Evolutionary conservation across 2,329 filamentous ascomycete genomes (phyloP), one percentile per base, ranked within the genome.

Genomic region (Elsinoe ampelina): DNA sequence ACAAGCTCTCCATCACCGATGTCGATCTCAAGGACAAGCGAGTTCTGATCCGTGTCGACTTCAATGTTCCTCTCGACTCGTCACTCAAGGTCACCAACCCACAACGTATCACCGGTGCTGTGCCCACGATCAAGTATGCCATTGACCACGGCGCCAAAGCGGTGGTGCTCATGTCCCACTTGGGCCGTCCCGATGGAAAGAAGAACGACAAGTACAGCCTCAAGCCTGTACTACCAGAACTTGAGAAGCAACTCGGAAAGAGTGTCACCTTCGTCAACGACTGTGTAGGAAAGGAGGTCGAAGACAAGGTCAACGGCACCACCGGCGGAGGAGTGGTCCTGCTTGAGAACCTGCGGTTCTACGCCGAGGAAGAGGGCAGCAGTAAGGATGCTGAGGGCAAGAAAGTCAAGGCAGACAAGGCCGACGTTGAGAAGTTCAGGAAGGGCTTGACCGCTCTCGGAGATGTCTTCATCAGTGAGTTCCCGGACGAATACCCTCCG

Each of bases 1-100:
- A 85, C 83, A 98, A 98, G 83, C 88, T 98, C 68, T 88, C 90
- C 66, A 96, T 98, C 76, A 88, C 84, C 64, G 92, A 98, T 71
- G 85, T 95, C 69, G 91, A 98, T 76, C 81, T 98, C 76, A 95
- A 95, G 84, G 92, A 81, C 83, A 98, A 98, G 85, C 85, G 91
- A 68, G 93, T 97, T 75, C 82, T 98, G 68, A 96, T 98, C 73
- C 87, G 93, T 70, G 93, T 98, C 73, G 93, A 98, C 83, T 98
- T 98, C 85, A 98, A 98, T 77, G 95, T 98, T 58, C 93, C 93
- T 63, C 89, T 98, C 70, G 90, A 98, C 72, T 82, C 79, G 65
- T 80, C 93, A 72, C 95, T 90, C 79, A 70, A 70, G 66, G 83
- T 98, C 74, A 97, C 93, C 74, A 98, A 98, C 83, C 89, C 86